phyloP scores from a whole-genome alignment of 2,329 filamentous ascomycete genomes.

The Colletotrichum salicis region DNA sequence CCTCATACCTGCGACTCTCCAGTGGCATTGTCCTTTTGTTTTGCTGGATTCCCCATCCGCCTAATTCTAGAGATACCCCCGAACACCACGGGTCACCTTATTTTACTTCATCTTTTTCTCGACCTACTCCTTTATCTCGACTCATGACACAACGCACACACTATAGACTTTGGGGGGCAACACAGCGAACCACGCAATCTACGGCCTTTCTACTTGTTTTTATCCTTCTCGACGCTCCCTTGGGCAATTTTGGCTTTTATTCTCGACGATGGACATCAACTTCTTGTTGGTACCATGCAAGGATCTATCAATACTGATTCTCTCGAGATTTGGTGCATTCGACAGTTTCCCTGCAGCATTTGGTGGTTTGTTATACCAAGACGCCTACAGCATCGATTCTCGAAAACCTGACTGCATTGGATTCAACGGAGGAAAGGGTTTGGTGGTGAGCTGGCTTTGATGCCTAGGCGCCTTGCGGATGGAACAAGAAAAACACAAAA shows the following conservation, averaged over 20 bases:
- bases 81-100: constrained; percentile 28
- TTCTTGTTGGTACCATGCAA: background rate
- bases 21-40: constrained; percentile 27
- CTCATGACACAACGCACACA: constrained; percentile 31
- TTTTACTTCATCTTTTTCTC: constrained; percentile 16
- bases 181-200: constrained; percentile 24
- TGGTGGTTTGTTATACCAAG: background rate
- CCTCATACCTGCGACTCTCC: background rate
- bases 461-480: constrained; percentile 18
- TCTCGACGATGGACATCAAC: constrained; percentile 5
- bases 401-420: background rate
- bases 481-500: background rate
- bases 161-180: constrained; percentile 25
- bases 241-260: constrained; percentile 10
- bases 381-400: background rate
- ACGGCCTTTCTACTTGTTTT: constrained; percentile 23
- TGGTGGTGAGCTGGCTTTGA: background rate
- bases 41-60: constrained; percentile 26
- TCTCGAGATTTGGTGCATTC: too few species aligned
- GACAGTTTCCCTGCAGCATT: background rate
- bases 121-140: constrained; percentile 22
- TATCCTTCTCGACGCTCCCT: background rate
- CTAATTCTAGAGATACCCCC: constrained; percentile 40
- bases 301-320: background rate
- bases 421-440: background rate